Evolutionary conservation across 2,329 filamentous ascomycete genomes (phyloP), one percentile per base, ranked within the genome.

Genomic region (Hymenoscyphus fraxineus): DNA sequence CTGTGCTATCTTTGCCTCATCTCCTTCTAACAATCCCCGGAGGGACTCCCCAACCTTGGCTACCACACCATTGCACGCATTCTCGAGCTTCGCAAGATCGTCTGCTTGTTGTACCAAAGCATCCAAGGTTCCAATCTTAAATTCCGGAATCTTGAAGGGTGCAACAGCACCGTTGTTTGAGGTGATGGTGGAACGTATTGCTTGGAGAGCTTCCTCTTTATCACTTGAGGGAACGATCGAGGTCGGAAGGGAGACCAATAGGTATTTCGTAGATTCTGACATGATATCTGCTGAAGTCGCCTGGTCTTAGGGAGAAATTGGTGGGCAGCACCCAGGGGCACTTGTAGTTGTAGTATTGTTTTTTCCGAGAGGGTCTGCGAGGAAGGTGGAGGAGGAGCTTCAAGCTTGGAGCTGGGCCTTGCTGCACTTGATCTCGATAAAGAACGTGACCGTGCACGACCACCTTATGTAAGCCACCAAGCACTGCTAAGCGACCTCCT

Each of bases 91-190:
- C 65, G 88, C 85, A 62, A 99, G 82, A 75, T 98, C 95, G 75
- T 99, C 95, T 64, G 95, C 95, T 78, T 99, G 94, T 79, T 97
- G 92, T 56, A 99, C 93, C 64, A 99, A 83, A 47, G 91, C 92
- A 80, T 99, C 95, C 44, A 99, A 84, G 0, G 95, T 97, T 65
- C 95, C 95, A 77, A 99, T 96, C 82, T 98, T 99, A 85, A 99
- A 97, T 69, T 93, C 89, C 22, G 95, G 95, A 68, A 98, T 90
- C 64, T 85, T 81, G 76, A 98, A 97, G 2, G 88, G 87, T 60
- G 87, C 81, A 57, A 92, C 89, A 61, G 85, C 86, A 75, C 90
- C 92, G 77, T 91, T 88, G 72, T 96, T 91, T 64, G 85, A 80
- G 59, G 86, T 82, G 63, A 97, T 83, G 54, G 88, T 92, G 63